Percentiles rank a stretch among this genome's conserved stretches.
phyloP scores from a whole-genome alignment of 345 rosid genomes.

The Hypericum perforatum region DNA sequence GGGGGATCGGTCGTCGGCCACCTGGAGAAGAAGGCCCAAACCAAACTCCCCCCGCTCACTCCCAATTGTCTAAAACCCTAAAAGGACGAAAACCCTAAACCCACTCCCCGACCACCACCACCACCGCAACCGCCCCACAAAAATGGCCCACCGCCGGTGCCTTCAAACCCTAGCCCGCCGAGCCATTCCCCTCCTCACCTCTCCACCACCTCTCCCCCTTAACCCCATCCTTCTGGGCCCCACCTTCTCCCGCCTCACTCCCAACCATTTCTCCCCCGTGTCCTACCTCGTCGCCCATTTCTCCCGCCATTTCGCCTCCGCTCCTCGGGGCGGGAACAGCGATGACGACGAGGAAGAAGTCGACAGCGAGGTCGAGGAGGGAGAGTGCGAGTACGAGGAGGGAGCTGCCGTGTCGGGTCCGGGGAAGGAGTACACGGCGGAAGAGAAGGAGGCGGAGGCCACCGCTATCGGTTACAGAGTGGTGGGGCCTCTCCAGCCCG shows the following conservation, averaged over 20 bases:
- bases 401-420: constrained; percentile 19
- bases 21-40: no score
- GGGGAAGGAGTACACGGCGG: constrained; percentile 44
- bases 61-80: not conserved
- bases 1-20: no score
- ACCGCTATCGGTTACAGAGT: constrained; percentile 78
- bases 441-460: constrained; percentile 73
- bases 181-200: constrained; percentile 25
- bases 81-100: no score
- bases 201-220: constrained; percentile 17
- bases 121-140: constrained; percentile 1
- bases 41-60: no score
- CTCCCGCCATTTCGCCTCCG: not conserved
- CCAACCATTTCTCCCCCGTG: not conserved
- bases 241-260: not conserved
- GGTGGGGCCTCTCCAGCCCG: constrained; percentile 44
- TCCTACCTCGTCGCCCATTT: not conserved
- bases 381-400: constrained; percentile 21
- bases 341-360: constrained; percentile 9
- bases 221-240: not conserved
- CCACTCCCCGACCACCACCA: constrained; percentile 3
- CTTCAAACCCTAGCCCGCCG: constrained; percentile 43
- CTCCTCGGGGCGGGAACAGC: not conserved
- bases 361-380: constrained; percentile 21
- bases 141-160: constrained; percentile 68